Percentiles rank a stretch among this genome's conserved stretches.
Conservation (phyloP, 345 rosid species). For the sweet orange (Citrus sinensis) region DVS_A1.0 CM039168.1:29865501-29866000, state of each 20-base stretch:
- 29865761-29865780: neutral
- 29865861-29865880: slow-evolving; percentile 37
- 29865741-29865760: no score
- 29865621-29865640: neutral
- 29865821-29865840: neutral
- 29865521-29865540: neutral
- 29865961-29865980: slow-evolving; percentile 91
- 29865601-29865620: neutral
- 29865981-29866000: slow-evolving; percentile 90
- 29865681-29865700: neutral
- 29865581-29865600: neutral
- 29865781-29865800: neutral
- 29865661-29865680: neutral
- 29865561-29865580: neutral
- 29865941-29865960: slow-evolving; percentile 95
- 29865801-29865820: neutral
- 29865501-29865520: neutral
- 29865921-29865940: slow-evolving; percentile 89
- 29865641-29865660: neutral
- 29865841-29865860: neutral
- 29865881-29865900: slow-evolving; percentile 72
- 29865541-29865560: neutral
- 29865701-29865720: neutral
- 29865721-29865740: neutral
- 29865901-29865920: slow-evolving; percentile 51